Base-by-base conservation (phyloP, 306 rosid genomes). In the Myrica gale region DNA sequence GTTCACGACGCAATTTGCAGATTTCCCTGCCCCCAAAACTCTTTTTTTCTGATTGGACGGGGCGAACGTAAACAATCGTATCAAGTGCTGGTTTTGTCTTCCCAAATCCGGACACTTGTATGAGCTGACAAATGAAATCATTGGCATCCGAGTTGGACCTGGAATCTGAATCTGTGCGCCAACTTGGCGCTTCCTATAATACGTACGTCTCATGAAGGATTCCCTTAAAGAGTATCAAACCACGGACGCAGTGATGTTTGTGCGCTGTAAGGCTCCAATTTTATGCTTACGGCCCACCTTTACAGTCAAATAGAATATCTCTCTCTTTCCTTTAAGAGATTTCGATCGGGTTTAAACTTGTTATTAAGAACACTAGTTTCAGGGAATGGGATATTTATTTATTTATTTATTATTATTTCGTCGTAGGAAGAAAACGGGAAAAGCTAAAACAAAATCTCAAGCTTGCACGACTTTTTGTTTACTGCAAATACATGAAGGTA, bases 41-140 rank as follows among this genome's bases (percentile, higher is more conserved):
- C 69, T 48, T 65, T 76, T 74, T 73, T 72, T 26, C 37, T 32
- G 37, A 32, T 32, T 32, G 37, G 37, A 32, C 3, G 37, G 37
- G 37, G 37, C 37, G 52, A 8, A 47, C 39, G 32, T 5, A 26
- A 61, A 68, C 21, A 42, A 42, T 6, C 19, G 9, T 55, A 54
- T 69, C 37, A 32, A 32, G 81, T 76, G 63, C 57, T 74, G 83
- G 76, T 72, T 61, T 63, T 89, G 89, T 87, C 83, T 82, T 87
- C 85, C 66, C 70, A 91, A 82, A 84, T 87, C 82, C 92, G 69
- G 84, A 80, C 88, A 79, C 83, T 65, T 74, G 62, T 70, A 12
- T 37, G 69, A 77, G 44, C 42, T 75, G 78, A 79, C 80, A 84
- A 78, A 45, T 74, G 45, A 72, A 67, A 83, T 78, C 53, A 56